Percentiles rank a stretch among this genome's conserved stretches.
Evolutionary conservation across 352 stramenopile genomes (phyloP).

Genomic region (Globisporangium heterothallicum): DNA sequence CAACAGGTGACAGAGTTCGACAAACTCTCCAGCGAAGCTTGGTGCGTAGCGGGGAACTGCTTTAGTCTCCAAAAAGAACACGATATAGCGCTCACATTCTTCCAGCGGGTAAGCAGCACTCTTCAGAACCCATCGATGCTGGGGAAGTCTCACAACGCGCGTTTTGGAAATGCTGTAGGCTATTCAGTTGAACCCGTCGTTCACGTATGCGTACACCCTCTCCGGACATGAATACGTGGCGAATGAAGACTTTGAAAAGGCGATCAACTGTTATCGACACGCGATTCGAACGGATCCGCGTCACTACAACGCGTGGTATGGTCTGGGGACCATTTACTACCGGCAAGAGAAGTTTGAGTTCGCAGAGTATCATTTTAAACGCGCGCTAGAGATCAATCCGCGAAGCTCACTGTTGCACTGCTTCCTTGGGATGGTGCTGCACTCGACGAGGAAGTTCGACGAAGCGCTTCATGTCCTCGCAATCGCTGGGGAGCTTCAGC

Average conservation of each 20-base stretch:
- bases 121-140: too few species aligned
- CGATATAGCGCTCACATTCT: slow-evolving; percentile 94
- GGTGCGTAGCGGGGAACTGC: slow-evolving; percentile 97
- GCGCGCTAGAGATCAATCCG: slow-evolving; percentile 92
- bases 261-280: slow-evolving; percentile 93
- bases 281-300: slow-evolving; percentile 90
- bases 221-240: slow-evolving; percentile 96
- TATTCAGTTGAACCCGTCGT: slow-evolving; percentile 92
- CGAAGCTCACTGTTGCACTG: slow-evolving; percentile 92
- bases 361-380: slow-evolving; percentile 95
- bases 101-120: slow-evolving; percentile 85
- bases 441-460: slow-evolving; percentile 86
- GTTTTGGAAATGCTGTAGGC: slow-evolving; percentile 27
- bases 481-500: slow-evolving; percentile 86
- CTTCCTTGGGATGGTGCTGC: slow-evolving; percentile 94
- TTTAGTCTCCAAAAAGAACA: slow-evolving; percentile 98
- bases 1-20: slow-evolving; percentile 93
- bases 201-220: slow-evolving; percentile 97
- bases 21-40: slow-evolving; percentile 90
- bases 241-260: slow-evolving; percentile 98
- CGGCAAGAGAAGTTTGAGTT: slow-evolving; percentile 97
- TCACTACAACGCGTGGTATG: slow-evolving; percentile 93
- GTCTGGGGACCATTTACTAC: slow-evolving; percentile 94
- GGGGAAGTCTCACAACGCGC: too few species aligned
- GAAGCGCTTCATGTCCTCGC: slow-evolving; percentile 90